Base-by-base conservation (phyloP, 2,329 filamentous ascomycete genomes). In the Paecilomyces niveus region DNA sequence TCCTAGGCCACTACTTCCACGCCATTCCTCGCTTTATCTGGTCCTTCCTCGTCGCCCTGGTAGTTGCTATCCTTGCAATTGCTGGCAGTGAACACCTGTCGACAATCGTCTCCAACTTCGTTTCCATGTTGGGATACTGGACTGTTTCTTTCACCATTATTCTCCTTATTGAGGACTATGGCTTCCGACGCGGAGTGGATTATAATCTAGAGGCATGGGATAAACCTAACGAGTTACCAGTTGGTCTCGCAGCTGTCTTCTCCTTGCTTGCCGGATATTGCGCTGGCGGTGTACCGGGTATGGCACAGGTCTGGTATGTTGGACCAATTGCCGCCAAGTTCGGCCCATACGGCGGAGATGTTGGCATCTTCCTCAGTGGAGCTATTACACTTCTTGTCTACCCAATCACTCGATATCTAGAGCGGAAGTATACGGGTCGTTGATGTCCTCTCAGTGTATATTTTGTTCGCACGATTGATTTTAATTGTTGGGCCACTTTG, bases 61-160 rank as follows among this genome's bases (percentile, higher is more conserved):
- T 61, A 45, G 61, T 55, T 15, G 58, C 63, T 11, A 58, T 56
- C 15, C 55, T 66, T 5, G 64, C 64, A 3, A 62, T 56, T 33
- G 64, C 61, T 24, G 64, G 64, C 13, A 56, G 64, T 29, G 49
- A 65, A 21, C 39, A 57, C 39, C 62, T 67, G 5, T 56, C 62
- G 35, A 51, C 35, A 2, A 66, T 67, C 53, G 57, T 67, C 39
- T 59, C 59, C 49, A 64, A 66, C 35, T 54, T 64, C 29, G 55
- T 67, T 5, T 56, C 60, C 11, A 56, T 67, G 8, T 31, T 67
- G 11, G 65, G 65, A 39, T 66, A 66, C 52, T 66, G 64, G 64
- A 66, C 64, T 9, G 54, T 66, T 8, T 55, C 61, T 11, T 66
- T 65, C 52, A 58, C 53, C 0, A 13, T 60, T 22, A 63, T 66